A percentile compares a stretch with the other conserved stretches of the same genome.
Evolutionary conservation across 768 basidiomycete genomes (phyloP).

Genomic region (Mycena sanguinolenta): DNA sequence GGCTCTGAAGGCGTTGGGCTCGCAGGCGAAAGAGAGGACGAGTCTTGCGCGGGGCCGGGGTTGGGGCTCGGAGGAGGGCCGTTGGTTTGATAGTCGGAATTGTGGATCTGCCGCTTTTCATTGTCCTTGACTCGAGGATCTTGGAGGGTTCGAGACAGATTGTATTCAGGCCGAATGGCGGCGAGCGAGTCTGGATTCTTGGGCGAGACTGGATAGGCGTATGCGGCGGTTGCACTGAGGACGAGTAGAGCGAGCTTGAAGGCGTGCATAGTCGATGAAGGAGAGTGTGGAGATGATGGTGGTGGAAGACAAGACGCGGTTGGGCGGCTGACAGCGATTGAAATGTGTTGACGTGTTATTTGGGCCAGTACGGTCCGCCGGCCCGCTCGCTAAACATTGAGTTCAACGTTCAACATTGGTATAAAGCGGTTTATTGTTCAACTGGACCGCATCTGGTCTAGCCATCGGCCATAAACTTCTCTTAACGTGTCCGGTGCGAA

Average conservation of each 20-base stretch:
- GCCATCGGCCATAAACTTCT: no score
- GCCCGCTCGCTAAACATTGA: no score
- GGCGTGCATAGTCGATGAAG: constrained; percentile 21
- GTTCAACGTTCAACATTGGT: no score
- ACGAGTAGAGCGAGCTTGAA: constrained; percentile 29
- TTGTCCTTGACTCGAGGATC: not conserved
- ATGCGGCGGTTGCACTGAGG: constrained; percentile 14
- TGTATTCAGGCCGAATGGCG: not conserved
- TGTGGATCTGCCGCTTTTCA: constrained; percentile 34
- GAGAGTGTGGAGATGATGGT: constrained; percentile 3
- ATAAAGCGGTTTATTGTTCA: no score
- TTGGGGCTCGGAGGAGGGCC: constrained; percentile 21
- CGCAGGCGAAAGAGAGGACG: constrained; percentile 10
- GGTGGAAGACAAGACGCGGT: constrained; percentile 25
- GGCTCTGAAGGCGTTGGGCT: not conserved
- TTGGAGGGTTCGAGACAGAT: not conserved
- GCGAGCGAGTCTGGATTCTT: constrained; percentile 13
- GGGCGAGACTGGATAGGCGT: constrained; percentile 26
- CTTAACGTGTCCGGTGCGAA: no score
- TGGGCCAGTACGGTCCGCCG: no score
- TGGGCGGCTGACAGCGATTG: constrained; percentile 15
- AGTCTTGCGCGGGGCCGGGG: constrained; percentile 2
- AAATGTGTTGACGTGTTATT: no score
- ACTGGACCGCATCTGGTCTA: no score
- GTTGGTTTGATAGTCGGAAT: constrained; percentile 33